phyloP scores from a whole-genome alignment of 176 grass and related monocot species.

The Eragrostis curvula region DNA sequence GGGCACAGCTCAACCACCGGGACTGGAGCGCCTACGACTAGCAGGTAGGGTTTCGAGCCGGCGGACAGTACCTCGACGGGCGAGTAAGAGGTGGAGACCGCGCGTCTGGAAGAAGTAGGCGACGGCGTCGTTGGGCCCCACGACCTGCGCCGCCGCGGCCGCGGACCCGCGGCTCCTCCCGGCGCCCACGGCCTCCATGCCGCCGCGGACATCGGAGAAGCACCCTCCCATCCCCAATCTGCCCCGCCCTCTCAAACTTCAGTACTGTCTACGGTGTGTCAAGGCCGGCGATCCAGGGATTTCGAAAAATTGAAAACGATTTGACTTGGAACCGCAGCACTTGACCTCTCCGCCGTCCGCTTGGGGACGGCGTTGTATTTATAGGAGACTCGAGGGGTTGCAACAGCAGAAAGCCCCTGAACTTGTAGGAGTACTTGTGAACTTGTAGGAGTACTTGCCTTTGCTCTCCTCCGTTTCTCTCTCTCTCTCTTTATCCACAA shows the following conservation, averaged over 20 bases:
- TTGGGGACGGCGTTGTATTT: too few species aligned
- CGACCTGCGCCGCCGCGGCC: neutral
- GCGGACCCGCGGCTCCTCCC: neutral
- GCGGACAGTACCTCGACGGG: slow-evolving; percentile 74
- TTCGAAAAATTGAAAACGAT: neutral
- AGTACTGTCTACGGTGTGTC: too few species aligned
- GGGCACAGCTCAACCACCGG: neutral
- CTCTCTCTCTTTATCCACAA: too few species aligned
- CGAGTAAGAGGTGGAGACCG: slow-evolving; percentile 73
- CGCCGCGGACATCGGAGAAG: slow-evolving; percentile 72
- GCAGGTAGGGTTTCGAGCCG: neutral
- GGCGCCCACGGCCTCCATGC: slow-evolving; percentile 70
- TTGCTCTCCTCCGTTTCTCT: too few species aligned
- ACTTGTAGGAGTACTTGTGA: too few species aligned
- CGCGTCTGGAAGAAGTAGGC: slow-evolving; percentile 73
- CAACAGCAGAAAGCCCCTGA: too few species aligned
- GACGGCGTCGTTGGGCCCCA: slow-evolving; percentile 66
- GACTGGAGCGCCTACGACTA: neutral
- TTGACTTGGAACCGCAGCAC: neutral
- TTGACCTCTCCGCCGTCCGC: too few species aligned
- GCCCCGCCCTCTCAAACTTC: neutral
- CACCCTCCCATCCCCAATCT: slow-evolving; percentile 81
- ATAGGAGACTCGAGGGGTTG: too few species aligned
- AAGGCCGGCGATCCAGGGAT: neutral
- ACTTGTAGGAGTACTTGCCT: too few species aligned